Evolutionary conservation across 2,329 filamentous ascomycete genomes (phyloP).

Genomic region (Penicillium oxalicum): DNA sequence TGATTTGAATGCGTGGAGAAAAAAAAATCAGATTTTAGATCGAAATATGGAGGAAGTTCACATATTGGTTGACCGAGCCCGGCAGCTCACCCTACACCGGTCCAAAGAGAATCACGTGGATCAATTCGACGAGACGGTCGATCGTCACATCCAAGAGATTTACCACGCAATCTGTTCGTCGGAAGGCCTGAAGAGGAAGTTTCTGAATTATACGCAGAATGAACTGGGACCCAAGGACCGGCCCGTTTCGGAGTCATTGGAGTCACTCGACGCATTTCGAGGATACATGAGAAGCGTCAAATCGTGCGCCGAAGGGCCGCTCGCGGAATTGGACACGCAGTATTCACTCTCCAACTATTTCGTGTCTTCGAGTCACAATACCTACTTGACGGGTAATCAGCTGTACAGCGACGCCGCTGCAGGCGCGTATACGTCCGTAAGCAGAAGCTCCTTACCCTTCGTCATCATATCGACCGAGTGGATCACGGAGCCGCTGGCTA

Average conservation of each 20-base stretch:
- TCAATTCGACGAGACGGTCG: conserved; percentile 28
- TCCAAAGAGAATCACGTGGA: conserved; percentile 7
- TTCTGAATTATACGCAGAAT: conserved; percentile 20
- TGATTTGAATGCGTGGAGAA: not conserved
- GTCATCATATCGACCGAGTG: not conserved
- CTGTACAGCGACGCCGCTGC: conserved; percentile 70
- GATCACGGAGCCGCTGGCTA: too few relatives aligned
- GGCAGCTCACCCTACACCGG: conserved; percentile 13
- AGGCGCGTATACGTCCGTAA: conserved; percentile 69
- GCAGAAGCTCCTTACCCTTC: conserved; percentile 24
- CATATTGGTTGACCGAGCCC: conserved; percentile 15
- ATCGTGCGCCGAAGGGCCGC: conserved; percentile 39
- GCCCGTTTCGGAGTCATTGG: conserved; percentile 14
- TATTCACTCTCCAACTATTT: conserved; percentile 82
- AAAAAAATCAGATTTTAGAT: not conserved
- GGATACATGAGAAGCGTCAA: conserved; percentile 44
- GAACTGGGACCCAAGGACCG: conserved; percentile 6
- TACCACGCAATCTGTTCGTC: conserved; percentile 25
- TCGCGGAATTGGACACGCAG: conserved; percentile 51
- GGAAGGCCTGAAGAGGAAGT: conserved; percentile 17
- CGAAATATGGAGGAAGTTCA: conserved; percentile 16
- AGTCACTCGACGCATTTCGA: conserved; percentile 41
- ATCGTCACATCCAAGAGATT: conserved; percentile 31
- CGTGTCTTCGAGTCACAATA: conserved; percentile 92
- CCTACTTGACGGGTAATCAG: conserved; percentile 83